These are phyloP conservation scores for Larix kaempferi DNA, from an alignment of 75 land plant genomes.

Conservation along the genomic window DNA sequence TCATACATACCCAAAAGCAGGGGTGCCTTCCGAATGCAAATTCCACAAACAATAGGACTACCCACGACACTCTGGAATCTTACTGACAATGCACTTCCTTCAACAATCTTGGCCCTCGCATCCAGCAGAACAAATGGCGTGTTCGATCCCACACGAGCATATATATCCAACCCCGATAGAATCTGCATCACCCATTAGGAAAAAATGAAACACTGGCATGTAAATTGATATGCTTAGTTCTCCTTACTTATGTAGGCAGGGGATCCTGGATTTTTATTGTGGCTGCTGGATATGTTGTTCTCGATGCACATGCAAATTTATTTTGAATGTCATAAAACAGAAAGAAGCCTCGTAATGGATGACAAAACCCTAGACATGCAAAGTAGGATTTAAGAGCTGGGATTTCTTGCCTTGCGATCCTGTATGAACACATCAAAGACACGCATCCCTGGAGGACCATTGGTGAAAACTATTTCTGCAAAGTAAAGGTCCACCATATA, in stretches of 20 bases:
- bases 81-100: conserved; percentile 25
- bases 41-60: conserved; percentile 71
- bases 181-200: conserved; percentile 37
- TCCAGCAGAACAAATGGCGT: conserved; percentile 69
- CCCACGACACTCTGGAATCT: conserved; percentile 67
- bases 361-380: background rate
- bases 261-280: too few relatives aligned
- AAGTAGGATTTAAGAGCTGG: too few relatives aligned
- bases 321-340: background rate
- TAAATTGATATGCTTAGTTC: too few relatives aligned
- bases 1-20: conserved; percentile 36
- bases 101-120: conserved; percentile 33
- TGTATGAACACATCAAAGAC: conserved; percentile 83
- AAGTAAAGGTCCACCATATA: conserved; percentile 87
- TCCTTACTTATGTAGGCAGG: too few relatives aligned
- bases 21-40: conserved; percentile 60
- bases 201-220: conserved; percentile 5
- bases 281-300: too few relatives aligned
- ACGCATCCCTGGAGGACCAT: conserved; percentile 92
- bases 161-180: conserved; percentile 77
- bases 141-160: conserved; percentile 80
- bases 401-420: conserved; percentile 70
- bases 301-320: too few relatives aligned
- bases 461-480: conserved; percentile 80
- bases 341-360: background rate